These are phyloP conservation scores for Phytophthora cajani DNA, from an alignment of 352 stramenopile genomes.

Conservation along the genomic window DNA sequence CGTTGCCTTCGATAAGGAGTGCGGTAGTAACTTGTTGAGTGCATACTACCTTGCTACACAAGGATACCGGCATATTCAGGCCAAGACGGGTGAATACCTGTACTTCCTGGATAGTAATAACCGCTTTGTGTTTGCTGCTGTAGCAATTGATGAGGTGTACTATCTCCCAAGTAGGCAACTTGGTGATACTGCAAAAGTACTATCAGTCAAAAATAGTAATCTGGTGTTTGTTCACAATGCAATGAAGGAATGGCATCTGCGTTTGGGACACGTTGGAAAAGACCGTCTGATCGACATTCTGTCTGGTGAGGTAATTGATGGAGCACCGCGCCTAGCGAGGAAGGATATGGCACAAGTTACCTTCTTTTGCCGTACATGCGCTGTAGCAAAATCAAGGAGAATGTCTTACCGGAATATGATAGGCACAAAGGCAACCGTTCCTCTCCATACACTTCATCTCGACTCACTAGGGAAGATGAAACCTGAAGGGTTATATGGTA, in stretches of 20 bases:
- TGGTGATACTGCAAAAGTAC: not conserved
- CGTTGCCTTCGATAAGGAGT: conserved; percentile 16
- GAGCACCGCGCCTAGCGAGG: too few relatives aligned
- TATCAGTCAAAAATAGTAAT: not conserved
- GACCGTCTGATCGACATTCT: not conserved
- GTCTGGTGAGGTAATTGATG: too few relatives aligned
- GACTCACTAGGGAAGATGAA: not conserved
- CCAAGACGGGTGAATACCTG: conserved; percentile 12
- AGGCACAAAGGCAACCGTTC: not conserved
- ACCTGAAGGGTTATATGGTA: conserved; percentile 2
- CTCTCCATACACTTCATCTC: not conserved
- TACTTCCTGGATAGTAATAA: conserved; percentile 19
- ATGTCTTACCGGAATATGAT: not conserved
- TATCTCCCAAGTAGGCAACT: conserved; percentile 4
- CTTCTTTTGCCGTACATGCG: not conserved
- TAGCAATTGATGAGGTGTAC: conserved; percentile 27
- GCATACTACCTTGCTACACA: conserved; percentile 26
- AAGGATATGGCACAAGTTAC: not conserved
- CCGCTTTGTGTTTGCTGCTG: conserved; percentile 24
- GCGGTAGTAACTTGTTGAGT: conserved; percentile 25
- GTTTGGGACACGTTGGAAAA: not conserved
- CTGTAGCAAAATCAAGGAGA: not conserved
- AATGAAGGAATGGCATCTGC: too few relatives aligned
- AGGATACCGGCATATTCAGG: conserved; percentile 19
- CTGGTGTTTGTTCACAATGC: not conserved